Evolutionary conservation across 177 flowering plant species (phyloP).

Genomic region (Vitis hybrid): DNA sequence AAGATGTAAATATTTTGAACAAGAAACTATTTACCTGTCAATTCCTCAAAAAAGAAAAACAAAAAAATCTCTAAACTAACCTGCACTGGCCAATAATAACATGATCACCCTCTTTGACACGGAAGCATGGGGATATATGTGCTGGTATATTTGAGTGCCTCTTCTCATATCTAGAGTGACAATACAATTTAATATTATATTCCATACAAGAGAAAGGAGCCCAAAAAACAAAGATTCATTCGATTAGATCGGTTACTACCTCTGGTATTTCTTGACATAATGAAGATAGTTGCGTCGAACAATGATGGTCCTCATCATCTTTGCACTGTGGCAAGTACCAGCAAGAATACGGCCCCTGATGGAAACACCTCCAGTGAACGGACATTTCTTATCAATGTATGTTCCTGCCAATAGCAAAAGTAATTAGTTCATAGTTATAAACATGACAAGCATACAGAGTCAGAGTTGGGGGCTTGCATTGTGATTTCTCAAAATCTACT

Average conservation of each 20-base stretch:
- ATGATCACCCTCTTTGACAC: conserved; percentile 57
- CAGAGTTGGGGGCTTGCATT: too few species aligned
- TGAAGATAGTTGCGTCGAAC: conserved; percentile 53
- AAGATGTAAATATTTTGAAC: not conserved
- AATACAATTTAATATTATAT: too few species aligned
- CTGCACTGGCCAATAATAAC: conserved; percentile 54
- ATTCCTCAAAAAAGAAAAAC: not conserved
- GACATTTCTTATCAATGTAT: conserved; percentile 63
- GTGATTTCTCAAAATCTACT: too few species aligned
- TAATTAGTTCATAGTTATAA: too few species aligned
- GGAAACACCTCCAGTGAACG: conserved; percentile 54
- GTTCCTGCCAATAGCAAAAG: conserved; percentile 29
- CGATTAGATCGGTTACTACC: conserved; percentile 17
- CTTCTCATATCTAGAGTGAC: conserved; percentile 42
- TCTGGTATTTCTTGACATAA: conserved; percentile 58
- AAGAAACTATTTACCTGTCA: not conserved
- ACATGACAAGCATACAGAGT: too few species aligned
- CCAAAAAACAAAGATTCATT: not conserved
- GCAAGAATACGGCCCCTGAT: conserved; percentile 55
- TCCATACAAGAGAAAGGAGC: not conserved
- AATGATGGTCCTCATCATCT: conserved; percentile 57
- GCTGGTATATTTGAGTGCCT: conserved; percentile 55
- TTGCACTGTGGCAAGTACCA: conserved; percentile 62
- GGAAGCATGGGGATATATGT: conserved; percentile 45
- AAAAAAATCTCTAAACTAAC: conserved; percentile 9